phyloP scores from a whole-genome alignment of 2,329 filamentous ascomycete genomes.

The Penicillium sp. region DNA sequence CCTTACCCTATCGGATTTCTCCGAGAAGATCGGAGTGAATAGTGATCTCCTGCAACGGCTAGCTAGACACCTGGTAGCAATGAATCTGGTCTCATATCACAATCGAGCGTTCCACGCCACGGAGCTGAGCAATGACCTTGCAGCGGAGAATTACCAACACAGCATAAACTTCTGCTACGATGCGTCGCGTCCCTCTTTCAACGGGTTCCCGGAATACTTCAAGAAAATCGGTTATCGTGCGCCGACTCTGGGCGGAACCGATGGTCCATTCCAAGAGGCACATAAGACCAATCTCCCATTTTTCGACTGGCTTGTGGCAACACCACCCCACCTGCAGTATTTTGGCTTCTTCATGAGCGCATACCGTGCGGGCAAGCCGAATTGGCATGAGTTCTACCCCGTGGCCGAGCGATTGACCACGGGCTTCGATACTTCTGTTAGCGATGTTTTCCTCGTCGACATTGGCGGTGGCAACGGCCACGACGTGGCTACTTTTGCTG shows the following conservation, averaged over 20 bases:
- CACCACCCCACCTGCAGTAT: slow-evolving; percentile 34
- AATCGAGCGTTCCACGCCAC: slow-evolving; percentile 31
- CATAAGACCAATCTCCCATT: slow-evolving; percentile 38
- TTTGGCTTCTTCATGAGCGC: slow-evolving; percentile 43
- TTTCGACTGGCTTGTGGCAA: slow-evolving; percentile 40
- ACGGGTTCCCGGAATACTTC: slow-evolving; percentile 35
- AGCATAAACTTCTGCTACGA: slow-evolving; percentile 42
- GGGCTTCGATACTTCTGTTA: slow-evolving; percentile 11
- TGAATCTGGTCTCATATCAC: slow-evolving; percentile 34
- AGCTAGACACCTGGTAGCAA: slow-evolving; percentile 41
- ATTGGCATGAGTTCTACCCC: slow-evolving; percentile 35
- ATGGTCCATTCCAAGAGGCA: slow-evolving; percentile 41
- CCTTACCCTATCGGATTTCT: slow-evolving; percentile 25
- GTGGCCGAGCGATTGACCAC: slow-evolving; percentile 20
- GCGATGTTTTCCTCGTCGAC: slow-evolving; percentile 23
- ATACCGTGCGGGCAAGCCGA: slow-evolving; percentile 40
- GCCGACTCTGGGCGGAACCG: slow-evolving; percentile 22
- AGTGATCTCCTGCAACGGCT: slow-evolving; percentile 31
- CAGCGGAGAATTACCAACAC: slow-evolving; percentile 37
- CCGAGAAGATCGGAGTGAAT: slow-evolving; percentile 33
- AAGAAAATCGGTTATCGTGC: slow-evolving; percentile 31
- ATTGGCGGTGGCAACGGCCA: slow-evolving; percentile 26
- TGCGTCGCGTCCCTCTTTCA: slow-evolving; percentile 35
- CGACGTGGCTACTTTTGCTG: slow-evolving; percentile 16
- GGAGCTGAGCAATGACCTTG: slow-evolving; percentile 33